phyloP scores from a whole-genome alignment of 2,329 filamentous ascomycete genomes.

The Nannizzia gypsea region DNA sequence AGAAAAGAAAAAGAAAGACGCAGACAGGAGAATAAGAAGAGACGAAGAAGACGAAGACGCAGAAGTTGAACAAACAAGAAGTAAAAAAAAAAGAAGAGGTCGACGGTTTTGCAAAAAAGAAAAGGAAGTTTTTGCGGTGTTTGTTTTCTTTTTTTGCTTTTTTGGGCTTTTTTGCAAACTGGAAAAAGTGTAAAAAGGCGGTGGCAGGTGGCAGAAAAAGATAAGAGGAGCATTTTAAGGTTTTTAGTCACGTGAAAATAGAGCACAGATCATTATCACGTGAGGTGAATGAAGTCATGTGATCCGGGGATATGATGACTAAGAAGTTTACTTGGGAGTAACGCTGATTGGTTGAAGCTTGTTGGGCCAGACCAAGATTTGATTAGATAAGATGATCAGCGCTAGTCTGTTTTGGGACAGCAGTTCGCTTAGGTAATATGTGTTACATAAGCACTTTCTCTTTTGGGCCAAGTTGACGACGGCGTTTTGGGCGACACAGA shows the following conservation, averaged over 20 bases:
- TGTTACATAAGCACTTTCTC: background rate
- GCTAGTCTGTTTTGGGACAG: background rate
- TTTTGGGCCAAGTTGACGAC: background rate
- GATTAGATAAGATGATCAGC: background rate
- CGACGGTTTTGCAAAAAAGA: background rate
- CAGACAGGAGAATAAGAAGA: background rate
- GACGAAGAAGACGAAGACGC: background rate
- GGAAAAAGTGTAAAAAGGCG: background rate
- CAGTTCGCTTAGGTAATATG: background rate
- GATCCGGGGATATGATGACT: background rate
- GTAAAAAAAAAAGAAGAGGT: background rate
- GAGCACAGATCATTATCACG: background rate
- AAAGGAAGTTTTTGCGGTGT: background rate
- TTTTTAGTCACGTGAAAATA: background rate
- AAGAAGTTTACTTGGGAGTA: background rate
- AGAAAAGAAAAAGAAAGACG: background rate
- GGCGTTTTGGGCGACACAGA: background rate
- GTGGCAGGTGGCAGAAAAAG: background rate
- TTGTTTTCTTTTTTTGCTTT: background rate
- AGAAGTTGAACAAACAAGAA: no score
- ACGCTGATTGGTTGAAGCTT: background rate
- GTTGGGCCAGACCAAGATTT: background rate
- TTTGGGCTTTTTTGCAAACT: background rate
- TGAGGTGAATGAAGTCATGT: background rate
- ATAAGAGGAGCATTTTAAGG: background rate